Conservation (phyloP, 345 rosid genomes). For the Salix caprea region DNA sequence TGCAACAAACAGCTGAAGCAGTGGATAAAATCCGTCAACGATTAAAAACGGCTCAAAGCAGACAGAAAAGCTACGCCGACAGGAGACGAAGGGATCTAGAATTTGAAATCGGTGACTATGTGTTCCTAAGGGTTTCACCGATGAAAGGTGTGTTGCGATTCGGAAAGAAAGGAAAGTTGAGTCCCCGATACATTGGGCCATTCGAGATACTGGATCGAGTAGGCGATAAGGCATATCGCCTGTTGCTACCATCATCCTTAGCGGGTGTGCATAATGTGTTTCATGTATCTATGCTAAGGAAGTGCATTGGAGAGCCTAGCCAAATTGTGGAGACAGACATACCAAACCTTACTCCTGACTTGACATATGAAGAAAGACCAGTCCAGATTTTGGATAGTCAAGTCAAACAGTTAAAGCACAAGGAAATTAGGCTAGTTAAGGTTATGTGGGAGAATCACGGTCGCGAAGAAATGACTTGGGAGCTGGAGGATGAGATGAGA, state of each 20-base stretch:
- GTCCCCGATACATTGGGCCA: too few species aligned
- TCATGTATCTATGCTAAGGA: neutral
- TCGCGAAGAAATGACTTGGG: too few species aligned
- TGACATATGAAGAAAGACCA: neutral
- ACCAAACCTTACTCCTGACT: neutral
- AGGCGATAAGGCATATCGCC: neutral
- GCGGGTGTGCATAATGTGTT: neutral
- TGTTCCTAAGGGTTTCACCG: neutral
- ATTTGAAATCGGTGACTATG: neutral
- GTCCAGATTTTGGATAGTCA: too few species aligned
- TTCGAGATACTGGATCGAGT: too few species aligned
- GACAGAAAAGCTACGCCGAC: neutral
- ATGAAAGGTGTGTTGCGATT: neutral
- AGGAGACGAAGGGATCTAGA: neutral
- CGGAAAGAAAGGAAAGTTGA: neutral
- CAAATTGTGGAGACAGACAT: neutral
- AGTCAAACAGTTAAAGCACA: too few species aligned
- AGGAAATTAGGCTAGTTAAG: too few species aligned
- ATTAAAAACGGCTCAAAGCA: neutral
- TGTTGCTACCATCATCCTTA: neutral
- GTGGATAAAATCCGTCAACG: too few species aligned
- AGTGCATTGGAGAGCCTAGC: neutral
- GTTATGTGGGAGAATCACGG: too few species aligned
- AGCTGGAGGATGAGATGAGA: too few species aligned
- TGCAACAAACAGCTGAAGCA: too few species aligned